Evolutionary conservation across 176 grass and related monocot genomes (phyloP), one percentile per base, ranked within the genome.

Genomic region (Chloris gayana): DNA sequence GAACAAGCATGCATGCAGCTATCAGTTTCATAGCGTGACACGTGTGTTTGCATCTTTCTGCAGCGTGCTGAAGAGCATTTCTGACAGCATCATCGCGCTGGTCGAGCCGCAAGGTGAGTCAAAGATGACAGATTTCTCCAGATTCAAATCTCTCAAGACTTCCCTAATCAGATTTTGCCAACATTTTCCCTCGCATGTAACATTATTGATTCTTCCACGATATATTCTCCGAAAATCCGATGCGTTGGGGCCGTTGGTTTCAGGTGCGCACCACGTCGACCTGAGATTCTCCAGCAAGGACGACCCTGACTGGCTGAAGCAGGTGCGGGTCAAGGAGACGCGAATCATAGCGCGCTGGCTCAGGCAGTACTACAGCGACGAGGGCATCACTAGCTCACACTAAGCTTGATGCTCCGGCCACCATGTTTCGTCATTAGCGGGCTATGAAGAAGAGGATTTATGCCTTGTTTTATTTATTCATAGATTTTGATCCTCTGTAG

Each of bases 61-160:
- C 88, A 91, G 91, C 2, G 79, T 94, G 0, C 37, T 91, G 83
- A 84, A 88, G 83, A 88, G 83, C 78, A 82, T 91, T 32, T 91
- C 88, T 42, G 66, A 83, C 6, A 94, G 83, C 81, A 66, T 94
- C 21, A 78, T 86, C 15, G 88, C 92, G 1, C 86, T 94, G 7
- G 92, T 86, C 26, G 80, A 75, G 70, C 88, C 85, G 37, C 12
- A 94, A 88, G 88, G 88, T 94, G 34, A 44, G 37, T 65, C 10
- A 58, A 11, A 4, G 54, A 1, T 67, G 4, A 75, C 27, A 25
- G 6, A 51, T 6, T 33, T 53, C 17, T 9, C n/a, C 35, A 37
- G 0, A 24, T 6, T 31, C 51, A 11, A 53, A 75, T 49, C 26
- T 68, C 58, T 24, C 35, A 19, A 25, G 70, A 17, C 7, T 41